A percentile compares a stretch with the other conserved stretches of the same genome.
Conservation (phyloP, 2,329 filamentous ascomycete genomes). For the Paramyrothecium roridum region DNA sequence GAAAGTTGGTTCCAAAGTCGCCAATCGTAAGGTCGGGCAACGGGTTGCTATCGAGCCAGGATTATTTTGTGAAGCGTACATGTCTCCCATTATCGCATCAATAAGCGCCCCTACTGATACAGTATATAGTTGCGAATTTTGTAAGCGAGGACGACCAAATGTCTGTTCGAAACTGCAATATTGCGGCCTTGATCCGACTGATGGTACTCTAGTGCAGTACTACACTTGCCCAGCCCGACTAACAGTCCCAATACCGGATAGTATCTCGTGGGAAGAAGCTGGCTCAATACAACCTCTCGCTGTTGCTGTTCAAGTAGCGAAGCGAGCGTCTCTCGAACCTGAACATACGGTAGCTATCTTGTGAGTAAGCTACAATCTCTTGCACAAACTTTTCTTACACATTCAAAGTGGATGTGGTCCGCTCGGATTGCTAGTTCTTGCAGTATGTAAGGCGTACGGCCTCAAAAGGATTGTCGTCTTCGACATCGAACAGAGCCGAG, state of each 20-base stretch:
- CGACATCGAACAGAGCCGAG: slow-evolving; percentile 20
- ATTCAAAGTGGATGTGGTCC: slow-evolving; percentile 20
- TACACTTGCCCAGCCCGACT: slow-evolving; percentile 47
- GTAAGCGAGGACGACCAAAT: slow-evolving; percentile 56
- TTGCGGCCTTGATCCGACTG: slow-evolving; percentile 64
- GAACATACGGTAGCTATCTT: slow-evolving; percentile 21
- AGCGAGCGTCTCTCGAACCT: slow-evolving; percentile 35
- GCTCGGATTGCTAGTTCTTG: slow-evolving; percentile 20
- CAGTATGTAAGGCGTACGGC: slow-evolving; percentile 20
- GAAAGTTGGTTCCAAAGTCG: slow-evolving; percentile 47
- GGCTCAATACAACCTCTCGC: slow-evolving; percentile 63
- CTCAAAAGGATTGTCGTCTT: slow-evolving; percentile 22
- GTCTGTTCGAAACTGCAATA: slow-evolving; percentile 64
- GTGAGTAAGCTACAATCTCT: slow-evolving; percentile 8
- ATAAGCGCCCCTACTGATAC: neutral
- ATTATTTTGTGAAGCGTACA: slow-evolving; percentile 44
- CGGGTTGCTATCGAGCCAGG: slow-evolving; percentile 66
- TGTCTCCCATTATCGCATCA: neutral
- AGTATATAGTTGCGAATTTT: slow-evolving; percentile 15
- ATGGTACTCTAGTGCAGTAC: slow-evolving; percentile 65
- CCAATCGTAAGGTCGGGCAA: slow-evolving; percentile 44
- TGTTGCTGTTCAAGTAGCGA: slow-evolving; percentile 60
- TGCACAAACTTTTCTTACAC: neutral
- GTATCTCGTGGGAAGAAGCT: slow-evolving; percentile 59
- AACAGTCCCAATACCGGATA: slow-evolving; percentile 63